Conservation (phyloP, 345 rosid genomes). For the Pugionium cornutum region DNA sequence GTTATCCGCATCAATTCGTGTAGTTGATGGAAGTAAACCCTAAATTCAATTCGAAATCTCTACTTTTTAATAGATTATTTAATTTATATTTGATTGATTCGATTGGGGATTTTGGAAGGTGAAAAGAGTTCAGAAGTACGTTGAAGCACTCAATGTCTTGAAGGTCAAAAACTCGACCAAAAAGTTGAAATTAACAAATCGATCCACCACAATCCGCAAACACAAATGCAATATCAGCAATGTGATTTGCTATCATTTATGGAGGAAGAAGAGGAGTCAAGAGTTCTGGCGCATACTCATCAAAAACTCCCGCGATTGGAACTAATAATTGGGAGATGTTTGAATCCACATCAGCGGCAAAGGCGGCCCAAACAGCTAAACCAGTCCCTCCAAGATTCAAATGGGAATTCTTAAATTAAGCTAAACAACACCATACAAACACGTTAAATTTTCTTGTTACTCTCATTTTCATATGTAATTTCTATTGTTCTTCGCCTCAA, state of each 20-base stretch:
- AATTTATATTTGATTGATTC: not conserved
- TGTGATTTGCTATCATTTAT: slow-evolving; percentile 43
- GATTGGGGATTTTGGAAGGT: slow-evolving; percentile 50
- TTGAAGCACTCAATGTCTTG: slow-evolving; percentile 79
- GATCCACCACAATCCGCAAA: slow-evolving; percentile 46
- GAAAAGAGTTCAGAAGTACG: slow-evolving; percentile 86
- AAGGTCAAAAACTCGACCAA: slow-evolving; percentile 68
- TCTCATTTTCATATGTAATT: slow-evolving; percentile 13
- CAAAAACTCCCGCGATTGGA: slow-evolving; percentile 54
- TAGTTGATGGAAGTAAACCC: too few relatives aligned
- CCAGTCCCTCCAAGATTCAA: slow-evolving; percentile 68
- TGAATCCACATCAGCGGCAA: slow-evolving; percentile 51
- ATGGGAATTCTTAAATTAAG: slow-evolving; percentile 86
- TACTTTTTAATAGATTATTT: not conserved
- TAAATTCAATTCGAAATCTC: not conserved
- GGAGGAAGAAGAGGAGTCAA: slow-evolving; percentile 42
- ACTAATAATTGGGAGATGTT: slow-evolving; percentile 87
- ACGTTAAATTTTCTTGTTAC: slow-evolving; percentile 5
- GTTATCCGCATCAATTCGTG: too few relatives aligned
- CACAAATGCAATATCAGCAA: slow-evolving; percentile 30
- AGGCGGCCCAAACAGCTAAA: slow-evolving; percentile 40
- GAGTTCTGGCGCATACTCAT: slow-evolving; percentile 41
- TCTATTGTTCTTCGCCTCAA: slow-evolving; percentile 23
- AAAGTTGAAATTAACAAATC: slow-evolving; percentile 42
- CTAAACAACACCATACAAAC: slow-evolving; percentile 21